phyloP scores from a whole-genome alignment of 1,284 basidiomycete species.

The Pseudozyma tsukubaensis region DNA sequence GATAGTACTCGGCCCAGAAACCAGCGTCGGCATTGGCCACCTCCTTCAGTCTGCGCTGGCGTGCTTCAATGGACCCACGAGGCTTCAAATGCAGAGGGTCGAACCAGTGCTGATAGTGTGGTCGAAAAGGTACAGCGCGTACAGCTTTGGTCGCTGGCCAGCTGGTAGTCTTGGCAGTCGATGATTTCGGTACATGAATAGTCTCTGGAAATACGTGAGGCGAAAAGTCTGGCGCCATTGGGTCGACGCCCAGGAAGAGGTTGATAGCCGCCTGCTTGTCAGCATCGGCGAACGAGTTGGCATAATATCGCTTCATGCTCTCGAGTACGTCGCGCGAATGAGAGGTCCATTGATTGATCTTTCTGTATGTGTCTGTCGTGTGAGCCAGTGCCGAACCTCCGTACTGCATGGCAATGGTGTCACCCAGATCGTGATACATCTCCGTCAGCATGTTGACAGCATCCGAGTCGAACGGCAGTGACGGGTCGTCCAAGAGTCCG shows the following conservation, averaged over 20 bases:
- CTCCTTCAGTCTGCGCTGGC: constrained; percentile 47
- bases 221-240: constrained; percentile 39
- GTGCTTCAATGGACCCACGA: constrained; percentile 35
- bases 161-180: background rate
- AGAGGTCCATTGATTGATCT: constrained; percentile 94
- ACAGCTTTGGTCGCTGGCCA: constrained; percentile 13
- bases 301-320: constrained; percentile 93
- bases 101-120: constrained; percentile 59
- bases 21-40: constrained; percentile 57
- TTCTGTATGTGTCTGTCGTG: constrained; percentile 93
- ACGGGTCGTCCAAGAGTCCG: constrained; percentile 78
- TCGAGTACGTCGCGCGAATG: constrained; percentile 98
- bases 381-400: constrained; percentile 87
- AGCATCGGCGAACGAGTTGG: constrained; percentile 87
- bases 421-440: constrained; percentile 83
- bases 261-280: constrained; percentile 99
- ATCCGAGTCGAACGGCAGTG: constrained; percentile 91
- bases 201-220: constrained; percentile 35
- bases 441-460: constrained; percentile 97
- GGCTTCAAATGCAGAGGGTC: constrained; percentile 50
- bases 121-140: constrained; percentile 33
- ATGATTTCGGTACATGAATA: constrained; percentile 13
- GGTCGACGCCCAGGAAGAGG: constrained; percentile 85
- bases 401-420: constrained; percentile 86
- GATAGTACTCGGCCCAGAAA: constrained; percentile 68